These are phyloP conservation scores for Tetraselmis striata DNA, from an alignment of 139 green algal species.

Conservation along the genomic window DNA sequence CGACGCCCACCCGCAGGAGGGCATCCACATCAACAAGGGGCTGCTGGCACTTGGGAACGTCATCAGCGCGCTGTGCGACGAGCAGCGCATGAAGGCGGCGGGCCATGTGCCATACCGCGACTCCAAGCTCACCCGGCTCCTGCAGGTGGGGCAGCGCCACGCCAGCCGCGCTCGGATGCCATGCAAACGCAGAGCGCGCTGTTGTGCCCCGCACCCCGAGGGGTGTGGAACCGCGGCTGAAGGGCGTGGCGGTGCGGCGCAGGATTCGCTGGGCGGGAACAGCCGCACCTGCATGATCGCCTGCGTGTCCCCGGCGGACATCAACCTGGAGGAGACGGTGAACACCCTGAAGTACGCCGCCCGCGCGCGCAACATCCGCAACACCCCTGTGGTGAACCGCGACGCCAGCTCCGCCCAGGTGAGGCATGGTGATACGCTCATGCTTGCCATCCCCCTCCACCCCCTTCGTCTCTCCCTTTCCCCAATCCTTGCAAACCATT, in stretches of 20 bases:
- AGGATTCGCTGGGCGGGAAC: conserved; percentile 93
- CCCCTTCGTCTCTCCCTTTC: no score
- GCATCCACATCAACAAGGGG: conserved; percentile 91
- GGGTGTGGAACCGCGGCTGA: no score
- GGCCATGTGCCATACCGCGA: conserved; percentile 81
- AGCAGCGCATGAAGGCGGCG: conserved; percentile 30
- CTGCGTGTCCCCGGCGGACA: conserved; percentile 81
- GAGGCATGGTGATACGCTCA: no score
- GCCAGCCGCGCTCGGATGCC: no score
- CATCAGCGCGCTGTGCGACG: conserved; percentile 87
- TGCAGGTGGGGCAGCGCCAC: conserved; percentile 44
- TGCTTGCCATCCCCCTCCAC: no score
- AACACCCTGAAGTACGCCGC: conserved; percentile 81
- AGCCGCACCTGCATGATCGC: conserved; percentile 91
- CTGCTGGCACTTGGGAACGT: conserved; percentile 96
- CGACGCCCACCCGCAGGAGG: conserved; percentile 73
- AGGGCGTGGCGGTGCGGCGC: conserved; percentile 22
- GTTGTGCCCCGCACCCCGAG: no score
- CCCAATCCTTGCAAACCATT: no score
- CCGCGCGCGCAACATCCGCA: conserved; percentile 85
- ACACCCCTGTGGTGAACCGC: conserved; percentile 90
- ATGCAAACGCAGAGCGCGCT: no score
- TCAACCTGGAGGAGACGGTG: conserved; percentile 82
- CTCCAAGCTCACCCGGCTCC: conserved; percentile 91
- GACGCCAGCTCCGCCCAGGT: conserved; percentile 48